A percentile compares a stretch with the other conserved stretches of the same genome.
Conservation (phyloP, 371 early-diverging fungal species). For the Coelomomyces lativittatus region DNA sequence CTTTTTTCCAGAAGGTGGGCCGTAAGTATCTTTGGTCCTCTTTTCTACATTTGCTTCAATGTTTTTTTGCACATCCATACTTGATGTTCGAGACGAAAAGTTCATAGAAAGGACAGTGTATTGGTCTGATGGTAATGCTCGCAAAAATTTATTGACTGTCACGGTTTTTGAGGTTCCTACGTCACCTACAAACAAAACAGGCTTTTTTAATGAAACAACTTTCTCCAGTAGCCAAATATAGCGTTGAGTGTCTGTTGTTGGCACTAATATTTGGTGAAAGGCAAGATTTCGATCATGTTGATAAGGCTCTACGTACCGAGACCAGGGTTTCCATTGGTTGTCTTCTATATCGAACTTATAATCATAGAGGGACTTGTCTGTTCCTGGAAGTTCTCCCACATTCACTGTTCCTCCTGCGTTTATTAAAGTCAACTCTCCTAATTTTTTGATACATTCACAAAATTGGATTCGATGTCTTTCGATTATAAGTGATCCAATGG, state of each 20-base stretch:
- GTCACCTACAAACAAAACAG: conserved; percentile 32
- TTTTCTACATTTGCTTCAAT: conserved; percentile 40
- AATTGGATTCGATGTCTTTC: conserved; percentile 28
- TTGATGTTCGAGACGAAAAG: conserved; percentile 30
- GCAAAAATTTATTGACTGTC: conserved; percentile 24
- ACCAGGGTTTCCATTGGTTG: conserved; percentile 30
- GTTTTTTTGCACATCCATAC: conserved; percentile 30
- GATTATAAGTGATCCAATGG: conserved; percentile 22
- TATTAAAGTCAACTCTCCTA: conserved; percentile 21
- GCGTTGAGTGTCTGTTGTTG: conserved; percentile 33
- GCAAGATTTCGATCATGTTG: conserved; percentile 15
- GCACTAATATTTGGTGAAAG: conserved; percentile 32
- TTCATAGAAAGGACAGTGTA: conserved; percentile 26
- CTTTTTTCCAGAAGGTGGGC: conserved; percentile 26
- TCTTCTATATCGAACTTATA: conserved; percentile 23
- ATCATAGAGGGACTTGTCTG: conserved; percentile 25
- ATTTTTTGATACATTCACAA: conserved; percentile 29
- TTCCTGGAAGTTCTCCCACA: conserved; percentile 32
- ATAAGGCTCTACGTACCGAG: conserved; percentile 24
- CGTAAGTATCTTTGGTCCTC: conserved; percentile 40
- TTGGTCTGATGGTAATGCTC: conserved; percentile 19
- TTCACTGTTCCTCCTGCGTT: conserved; percentile 12
- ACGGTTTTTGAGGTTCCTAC: conserved; percentile 39
- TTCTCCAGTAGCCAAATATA: conserved; percentile 37
- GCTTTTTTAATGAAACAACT: conserved; percentile 15